Conservation (phyloP, 441 rosid genomes). For the Adansonia madagascariensis region DNA sequence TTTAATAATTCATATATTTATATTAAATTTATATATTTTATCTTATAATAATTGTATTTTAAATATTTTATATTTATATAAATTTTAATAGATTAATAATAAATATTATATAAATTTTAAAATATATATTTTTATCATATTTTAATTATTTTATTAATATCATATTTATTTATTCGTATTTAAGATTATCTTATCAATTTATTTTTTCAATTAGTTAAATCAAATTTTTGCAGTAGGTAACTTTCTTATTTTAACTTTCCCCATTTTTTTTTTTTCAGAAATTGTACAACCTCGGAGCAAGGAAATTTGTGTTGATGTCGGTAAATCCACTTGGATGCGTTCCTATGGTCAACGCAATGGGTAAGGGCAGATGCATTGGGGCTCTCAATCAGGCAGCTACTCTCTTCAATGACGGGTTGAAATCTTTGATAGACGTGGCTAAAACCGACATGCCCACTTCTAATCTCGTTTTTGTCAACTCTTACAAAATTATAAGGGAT, state of each 20-base stretch:
- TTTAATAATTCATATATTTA: too few relatives aligned
- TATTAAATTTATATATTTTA: too few relatives aligned
- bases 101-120: too few relatives aligned
- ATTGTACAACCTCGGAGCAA: conserved; percentile 50
- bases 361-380: conserved; percentile 29
- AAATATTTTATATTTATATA: too few relatives aligned
- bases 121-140: too few relatives aligned
- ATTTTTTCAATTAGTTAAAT: too few relatives aligned
- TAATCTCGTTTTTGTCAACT: conserved; percentile 45
- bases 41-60: too few relatives aligned
- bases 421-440: conserved; percentile 27
- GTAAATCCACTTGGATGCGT: conserved; percentile 58
- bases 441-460: conserved; percentile 37
- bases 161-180: too few relatives aligned
- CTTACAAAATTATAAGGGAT: conserved; percentile 52
- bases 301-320: conserved; percentile 58
- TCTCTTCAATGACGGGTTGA: conserved; percentile 49
- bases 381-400: conserved; percentile 46
- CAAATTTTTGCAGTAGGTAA: background rate
- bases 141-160: too few relatives aligned
- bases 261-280: conserved; percentile 33
- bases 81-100: too few relatives aligned
- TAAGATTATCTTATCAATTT: too few relatives aligned
- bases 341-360: conserved; percentile 35
- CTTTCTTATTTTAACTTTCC: too few relatives aligned